Conservation (phyloP, 257 asterid species). For the Ilex asprella region DNA sequence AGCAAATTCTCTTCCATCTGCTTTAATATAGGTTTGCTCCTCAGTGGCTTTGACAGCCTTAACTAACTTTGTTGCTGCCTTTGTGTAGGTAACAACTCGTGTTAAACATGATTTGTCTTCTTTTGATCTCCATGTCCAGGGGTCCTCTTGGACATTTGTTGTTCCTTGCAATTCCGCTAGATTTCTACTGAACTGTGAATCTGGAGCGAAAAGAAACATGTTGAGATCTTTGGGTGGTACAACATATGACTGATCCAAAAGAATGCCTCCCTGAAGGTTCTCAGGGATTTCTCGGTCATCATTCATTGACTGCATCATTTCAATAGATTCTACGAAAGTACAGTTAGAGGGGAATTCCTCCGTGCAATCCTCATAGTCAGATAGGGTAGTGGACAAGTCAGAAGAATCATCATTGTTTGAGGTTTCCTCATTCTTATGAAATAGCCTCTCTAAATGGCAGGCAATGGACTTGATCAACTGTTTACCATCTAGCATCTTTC, state of each 20-base stretch:
- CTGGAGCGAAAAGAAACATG: slow-evolving; percentile 50
- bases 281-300: slow-evolving; percentile 45
- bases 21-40: slow-evolving; percentile 61
- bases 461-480: slow-evolving; percentile 60
- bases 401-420: slow-evolving; percentile 34
- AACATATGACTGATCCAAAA: slow-evolving; percentile 54
- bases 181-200: slow-evolving; percentile 47
- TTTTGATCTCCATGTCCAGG: slow-evolving; percentile 63
- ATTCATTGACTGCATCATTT: slow-evolving; percentile 33
- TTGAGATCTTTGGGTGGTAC: slow-evolving; percentile 52
- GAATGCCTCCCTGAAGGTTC: slow-evolving; percentile 64
- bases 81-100: slow-evolving; percentile 56
- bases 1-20: slow-evolving; percentile 47
- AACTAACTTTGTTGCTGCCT: slow-evolving; percentile 66
- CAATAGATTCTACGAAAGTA: slow-evolving; percentile 47
- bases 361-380: slow-evolving; percentile 44
- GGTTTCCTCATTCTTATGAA: slow-evolving; percentile 48
- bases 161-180: slow-evolving; percentile 65
- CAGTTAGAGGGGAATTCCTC: slow-evolving; percentile 27
- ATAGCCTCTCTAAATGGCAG: slow-evolving; percentile 56
- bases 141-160: slow-evolving; percentile 51
- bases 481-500: slow-evolving; percentile 47
- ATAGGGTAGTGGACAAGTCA: slow-evolving; percentile 29
- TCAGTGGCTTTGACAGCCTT: slow-evolving; percentile 82
- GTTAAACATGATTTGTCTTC: slow-evolving; percentile 31